These are phyloP conservation scores for Teunomyces kruisii DNA, from an alignment of 805 yeast genomes.

Conservation along the genomic window DNA sequence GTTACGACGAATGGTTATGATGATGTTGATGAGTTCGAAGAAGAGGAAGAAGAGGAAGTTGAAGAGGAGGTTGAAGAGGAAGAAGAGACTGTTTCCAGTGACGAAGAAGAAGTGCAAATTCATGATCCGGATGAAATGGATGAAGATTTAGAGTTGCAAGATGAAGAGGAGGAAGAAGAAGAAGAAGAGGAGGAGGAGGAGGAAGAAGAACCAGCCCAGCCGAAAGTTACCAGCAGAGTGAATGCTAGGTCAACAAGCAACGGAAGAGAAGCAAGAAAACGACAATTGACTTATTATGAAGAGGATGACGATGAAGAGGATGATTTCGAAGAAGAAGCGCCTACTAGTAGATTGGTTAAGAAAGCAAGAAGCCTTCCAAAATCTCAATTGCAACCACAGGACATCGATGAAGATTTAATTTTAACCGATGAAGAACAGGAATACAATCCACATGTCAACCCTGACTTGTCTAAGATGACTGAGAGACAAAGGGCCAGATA, in stretches of 20 bases:
- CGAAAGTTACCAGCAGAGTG: constrained; percentile 12
- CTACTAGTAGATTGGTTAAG: not conserved
- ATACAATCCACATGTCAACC: constrained; percentile 39
- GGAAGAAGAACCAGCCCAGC: constrained; percentile 17
- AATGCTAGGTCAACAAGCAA: constrained; percentile 5
- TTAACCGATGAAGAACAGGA: constrained; percentile 45
- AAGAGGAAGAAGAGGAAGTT: constrained; percentile 14
- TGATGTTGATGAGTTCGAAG: constrained; percentile 23
- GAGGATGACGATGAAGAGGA: constrained; percentile 36
- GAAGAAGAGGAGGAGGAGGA: constrained; percentile 25
- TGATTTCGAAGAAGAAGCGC: constrained; percentile 21
- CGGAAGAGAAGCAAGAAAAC: constrained; percentile 30
- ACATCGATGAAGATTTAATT: constrained; percentile 33
- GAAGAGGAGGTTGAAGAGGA: constrained; percentile 22
- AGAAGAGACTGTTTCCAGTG: constrained; percentile 23
- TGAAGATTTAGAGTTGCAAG: constrained; percentile 34
- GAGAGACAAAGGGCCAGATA: constrained; percentile 54
- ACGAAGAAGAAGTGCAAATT: constrained; percentile 29
- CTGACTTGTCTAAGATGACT: constrained; percentile 51
- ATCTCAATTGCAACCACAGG: constrained; percentile 25
- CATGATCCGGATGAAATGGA: constrained; percentile 40
- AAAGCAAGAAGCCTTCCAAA: constrained; percentile 12
- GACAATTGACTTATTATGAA: constrained; percentile 39
- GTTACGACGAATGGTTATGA: constrained; percentile 10
- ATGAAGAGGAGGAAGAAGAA: constrained; percentile 25